These are phyloP conservation scores for Mortierella sp. DNA, from an alignment of 371 early-diverging fungal genomes.

Conservation along the genomic window DNA sequence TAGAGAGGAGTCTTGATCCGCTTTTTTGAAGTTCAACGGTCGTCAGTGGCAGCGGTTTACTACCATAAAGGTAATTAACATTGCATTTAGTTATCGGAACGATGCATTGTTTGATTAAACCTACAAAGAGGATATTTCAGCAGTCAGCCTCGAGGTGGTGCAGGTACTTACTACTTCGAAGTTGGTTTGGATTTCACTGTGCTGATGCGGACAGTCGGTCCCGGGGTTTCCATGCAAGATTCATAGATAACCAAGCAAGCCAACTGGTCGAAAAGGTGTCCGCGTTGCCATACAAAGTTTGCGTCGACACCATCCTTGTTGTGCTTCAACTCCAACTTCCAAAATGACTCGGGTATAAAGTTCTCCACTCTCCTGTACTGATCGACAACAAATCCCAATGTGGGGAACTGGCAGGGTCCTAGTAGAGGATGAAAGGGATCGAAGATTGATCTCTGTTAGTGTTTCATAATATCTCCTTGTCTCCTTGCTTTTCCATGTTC, in stretches of 20 bases:
- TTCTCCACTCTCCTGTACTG: conserved; percentile 81
- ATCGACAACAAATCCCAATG: conserved; percentile 99
- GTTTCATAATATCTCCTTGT: not conserved
- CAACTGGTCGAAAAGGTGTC: conserved; percentile 83
- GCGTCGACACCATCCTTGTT: conserved; percentile 61
- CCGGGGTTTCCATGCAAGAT: conserved; percentile 69
- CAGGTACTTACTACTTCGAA: conserved; percentile 82
- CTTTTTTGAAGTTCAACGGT: conserved; percentile 97
- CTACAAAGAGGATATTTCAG: too few species aligned
- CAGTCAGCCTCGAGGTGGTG: not conserved
- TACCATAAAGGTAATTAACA: conserved; percentile 21
- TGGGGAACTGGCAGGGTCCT: conserved; percentile 99
- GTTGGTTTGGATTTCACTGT: conserved; percentile 73
- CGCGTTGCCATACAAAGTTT: conserved; percentile 83
- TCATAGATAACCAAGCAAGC: conserved; percentile 81
- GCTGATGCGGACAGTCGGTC: conserved; percentile 69
- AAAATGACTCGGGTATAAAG: conserved; percentile 95
- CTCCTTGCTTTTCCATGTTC: not conserved
- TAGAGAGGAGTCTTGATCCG: conserved; percentile 77
- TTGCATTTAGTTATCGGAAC: not conserved
- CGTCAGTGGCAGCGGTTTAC: conserved; percentile 93
- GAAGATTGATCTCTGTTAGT: not conserved
- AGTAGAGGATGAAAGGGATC: not conserved
- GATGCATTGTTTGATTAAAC: too few species aligned
- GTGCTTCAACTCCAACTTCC: conserved; percentile 86